Evolutionary conservation across 345 rosid genomes (phyloP).

Genomic region (Melaleuca quinquenervia): DNA sequence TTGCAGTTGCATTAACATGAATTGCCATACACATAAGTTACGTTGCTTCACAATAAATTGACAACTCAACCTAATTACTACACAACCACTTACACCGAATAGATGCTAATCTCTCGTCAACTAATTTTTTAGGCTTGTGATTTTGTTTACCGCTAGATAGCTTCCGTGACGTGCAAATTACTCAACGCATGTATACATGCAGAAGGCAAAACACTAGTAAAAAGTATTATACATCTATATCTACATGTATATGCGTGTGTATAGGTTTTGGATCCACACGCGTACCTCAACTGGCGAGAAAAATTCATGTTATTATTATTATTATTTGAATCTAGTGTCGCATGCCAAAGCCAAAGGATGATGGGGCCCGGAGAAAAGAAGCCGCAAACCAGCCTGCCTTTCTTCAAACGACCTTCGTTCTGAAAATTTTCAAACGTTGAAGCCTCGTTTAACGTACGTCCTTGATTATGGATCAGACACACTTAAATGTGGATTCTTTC

Average conservation of each 20-base stretch:
- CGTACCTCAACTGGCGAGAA: not conserved
- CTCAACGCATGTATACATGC: not conserved
- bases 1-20: not conserved
- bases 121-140: not conserved
- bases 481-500: not conserved
- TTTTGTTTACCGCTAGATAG: not conserved
- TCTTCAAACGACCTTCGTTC: not conserved
- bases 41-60: not conserved
- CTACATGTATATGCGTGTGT: no score
- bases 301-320: not conserved
- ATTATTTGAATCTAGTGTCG: not conserved
- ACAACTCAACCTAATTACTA: not conserved
- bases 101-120: not conserved
- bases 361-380: not conserved
- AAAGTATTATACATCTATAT: no score
- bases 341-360: not conserved
- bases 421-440: not conserved
- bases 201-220: not conserved
- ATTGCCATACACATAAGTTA: not conserved
- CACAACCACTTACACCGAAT: not conserved
- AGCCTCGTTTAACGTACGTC: not conserved
- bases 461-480: not conserved
- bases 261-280: not conserved
- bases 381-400: not conserved
- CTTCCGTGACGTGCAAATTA: not conserved